Evolutionary conservation across 495 filamentous ascomycete genomes (phyloP).

Genomic region (Podospora tetraspora): DNA sequence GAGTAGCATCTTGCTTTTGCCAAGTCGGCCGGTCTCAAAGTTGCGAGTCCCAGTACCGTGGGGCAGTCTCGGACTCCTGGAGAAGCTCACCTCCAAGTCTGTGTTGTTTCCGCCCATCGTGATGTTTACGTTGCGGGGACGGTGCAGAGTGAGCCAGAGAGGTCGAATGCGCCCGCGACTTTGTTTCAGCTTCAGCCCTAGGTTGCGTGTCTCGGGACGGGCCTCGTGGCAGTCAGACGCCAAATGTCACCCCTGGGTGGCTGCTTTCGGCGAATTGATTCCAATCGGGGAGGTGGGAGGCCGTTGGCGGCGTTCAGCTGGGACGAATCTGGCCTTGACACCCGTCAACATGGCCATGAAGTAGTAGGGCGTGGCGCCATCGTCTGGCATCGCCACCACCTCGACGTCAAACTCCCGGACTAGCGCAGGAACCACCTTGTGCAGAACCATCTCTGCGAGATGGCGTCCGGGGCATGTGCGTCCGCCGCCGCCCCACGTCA

Average conservation of each 20-base stretch:
- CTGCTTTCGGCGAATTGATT: background rate
- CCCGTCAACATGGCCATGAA: conserved; percentile 41
- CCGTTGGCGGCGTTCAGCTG: background rate
- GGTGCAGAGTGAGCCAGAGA: background rate
- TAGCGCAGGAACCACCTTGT: conserved; percentile 59
- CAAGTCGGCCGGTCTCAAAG: background rate
- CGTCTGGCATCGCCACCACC: conserved; percentile 22
- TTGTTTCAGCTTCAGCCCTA: background rate
- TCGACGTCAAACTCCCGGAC: conserved; percentile 52
- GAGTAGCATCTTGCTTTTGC: background rate
- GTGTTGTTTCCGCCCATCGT: background rate
- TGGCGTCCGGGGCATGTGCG: conserved; percentile 65
- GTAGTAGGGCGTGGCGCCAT: conserved; percentile 25
- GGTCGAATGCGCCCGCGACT: background rate
- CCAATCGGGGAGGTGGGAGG: background rate
- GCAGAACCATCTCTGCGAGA: conserved; percentile 57
- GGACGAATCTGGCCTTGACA: conserved; percentile 26
- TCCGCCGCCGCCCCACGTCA: conserved; percentile 60
- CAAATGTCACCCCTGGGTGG: background rate
- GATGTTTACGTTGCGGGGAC: background rate
- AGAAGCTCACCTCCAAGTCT: background rate
- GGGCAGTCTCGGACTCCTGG: background rate
- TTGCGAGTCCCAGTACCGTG: background rate
- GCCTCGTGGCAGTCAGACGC: background rate
- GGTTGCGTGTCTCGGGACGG: background rate